A percentile compares a stretch with the other conserved stretches of the same genome.
Evolutionary conservation across 2,329 filamentous ascomycete species (phyloP).

Genomic region (Xylaria polymorpha): DNA sequence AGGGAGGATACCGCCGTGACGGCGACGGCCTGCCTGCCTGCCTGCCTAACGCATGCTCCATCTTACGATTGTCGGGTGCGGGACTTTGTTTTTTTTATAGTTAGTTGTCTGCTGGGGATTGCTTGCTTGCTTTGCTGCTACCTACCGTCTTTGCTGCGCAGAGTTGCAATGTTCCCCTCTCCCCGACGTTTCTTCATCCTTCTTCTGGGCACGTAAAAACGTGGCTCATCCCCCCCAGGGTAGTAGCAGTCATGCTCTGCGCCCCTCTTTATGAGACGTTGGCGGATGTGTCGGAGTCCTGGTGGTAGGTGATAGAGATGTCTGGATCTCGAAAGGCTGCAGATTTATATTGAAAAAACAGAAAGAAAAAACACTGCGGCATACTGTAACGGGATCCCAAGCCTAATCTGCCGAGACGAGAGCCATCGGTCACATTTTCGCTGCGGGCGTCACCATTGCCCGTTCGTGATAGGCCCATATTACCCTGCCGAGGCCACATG

Average conservation of each 20-base stretch:
- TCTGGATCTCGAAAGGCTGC: background rate
- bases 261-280: background rate
- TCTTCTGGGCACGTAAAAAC: slow-evolving; percentile 13
- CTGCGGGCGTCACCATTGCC: slow-evolving; percentile 1
- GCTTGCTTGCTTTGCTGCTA: background rate
- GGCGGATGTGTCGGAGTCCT: slow-evolving; percentile 18
- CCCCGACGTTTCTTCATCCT: slow-evolving; percentile 20
- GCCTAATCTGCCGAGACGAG: slow-evolving; percentile 27
- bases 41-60: background rate
- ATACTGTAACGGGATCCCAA: background rate
- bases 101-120: background rate
- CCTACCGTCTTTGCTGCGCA: background rate
- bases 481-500: slow-evolving; percentile 31
- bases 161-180: slow-evolving; percentile 13
- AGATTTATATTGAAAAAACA: background rate
- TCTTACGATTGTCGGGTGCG: background rate
- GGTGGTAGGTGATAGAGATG: background rate
- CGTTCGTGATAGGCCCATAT: slow-evolving; percentile 26
- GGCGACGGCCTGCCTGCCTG: slow-evolving; percentile 1
- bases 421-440: background rate
- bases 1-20: slow-evolving; percentile 14
- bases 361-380: background rate
- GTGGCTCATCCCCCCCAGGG: slow-evolving; percentile 10
- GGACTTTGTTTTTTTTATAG: background rate
- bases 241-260: background rate